Evolutionary conservation across 306 rosid genomes (phyloP), one percentile per base, ranked within the genome.

Genomic region (Malus asiatica): DNA sequence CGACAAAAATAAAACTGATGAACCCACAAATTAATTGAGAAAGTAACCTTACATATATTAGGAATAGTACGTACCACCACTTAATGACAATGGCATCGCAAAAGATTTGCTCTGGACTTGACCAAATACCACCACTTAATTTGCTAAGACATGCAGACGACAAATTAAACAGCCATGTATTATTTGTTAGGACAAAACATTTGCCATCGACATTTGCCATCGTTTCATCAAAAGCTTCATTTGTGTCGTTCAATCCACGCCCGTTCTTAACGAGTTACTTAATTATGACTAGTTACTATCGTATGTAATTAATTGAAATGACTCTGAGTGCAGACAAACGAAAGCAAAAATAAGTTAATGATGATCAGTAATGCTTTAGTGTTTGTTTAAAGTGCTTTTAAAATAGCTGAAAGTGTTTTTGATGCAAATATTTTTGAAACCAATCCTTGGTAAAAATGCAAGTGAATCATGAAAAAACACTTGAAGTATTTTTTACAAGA

Each of bases 161-260:
- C 20, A 60, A 44, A 46, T 38, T 42, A 38, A 18, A 61, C 33
- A 23, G 33, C 59, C 14, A 13, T 44, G 68, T 27, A 25, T 5
- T 1, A 25, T 60, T 18, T 42, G 40, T 6, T 25, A 16, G 6
- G 23, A 23, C 76, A 58, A 59, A 3, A 5, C 27, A 62, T 20
- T 61, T 30, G 11, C 30, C 59, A 74, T 45, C 29, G 29, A 27
- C 29, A 27, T 27, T 27, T 27, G 29, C 29, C 29, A 27, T 27
- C 70, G 32, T 44, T 45, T 38, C 22, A 30, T 33, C 52, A 27
- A 46, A 5, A 9, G 16, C 13, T 15, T 8, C 66, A 44, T 45
- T 23, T 19, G 70, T 79, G 77, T 72, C 71, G 76, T 35, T 83
- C 78, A 60, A 45, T 83, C 76, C 83, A 75, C 72, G 62, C 66